Percentiles rank a stretch among this genome's conserved stretches.
These are phyloP conservation scores for Nissolia schottii DNA, from an alignment of 306 rosid genomes.

Conservation along the genomic window DNA sequence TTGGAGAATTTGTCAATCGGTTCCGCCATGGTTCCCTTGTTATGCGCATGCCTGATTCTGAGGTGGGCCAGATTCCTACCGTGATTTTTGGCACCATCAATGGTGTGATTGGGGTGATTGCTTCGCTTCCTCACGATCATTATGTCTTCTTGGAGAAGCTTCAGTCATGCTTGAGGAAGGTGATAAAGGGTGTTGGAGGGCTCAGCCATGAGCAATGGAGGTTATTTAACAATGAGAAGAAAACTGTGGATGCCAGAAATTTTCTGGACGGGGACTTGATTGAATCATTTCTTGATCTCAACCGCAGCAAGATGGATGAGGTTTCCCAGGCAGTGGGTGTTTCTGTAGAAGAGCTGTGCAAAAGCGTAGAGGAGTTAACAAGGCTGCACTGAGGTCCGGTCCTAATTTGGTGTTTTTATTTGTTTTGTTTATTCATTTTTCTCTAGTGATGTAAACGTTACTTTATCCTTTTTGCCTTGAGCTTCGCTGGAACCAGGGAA, in stretches of 20 bases:
- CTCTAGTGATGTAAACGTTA: not conserved
- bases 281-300: conserved; percentile 92
- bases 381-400: conserved; percentile 74
- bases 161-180: conserved; percentile 84
- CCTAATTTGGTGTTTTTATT: not conserved
- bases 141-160: conserved; percentile 83
- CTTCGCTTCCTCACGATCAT: conserved; percentile 91
- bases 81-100: conserved; percentile 89
- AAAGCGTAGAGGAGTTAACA: conserved; percentile 89
- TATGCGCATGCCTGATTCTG: conserved; percentile 95
- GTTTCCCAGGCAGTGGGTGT: conserved; percentile 67
- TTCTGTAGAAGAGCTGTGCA: conserved; percentile 93
- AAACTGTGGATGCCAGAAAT: conserved; percentile 72
- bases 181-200: conserved; percentile 97
- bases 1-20: conserved; percentile 85
- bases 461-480: not conserved
- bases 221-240: conserved; percentile 89
- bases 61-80: conserved; percentile 93
- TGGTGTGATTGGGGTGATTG: conserved; percentile 95
- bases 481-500: not conserved
- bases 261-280: conserved; percentile 96
- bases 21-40: conserved; percentile 89
- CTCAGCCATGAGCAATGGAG: conserved; percentile 98
- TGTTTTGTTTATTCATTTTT: conserved; percentile 14
- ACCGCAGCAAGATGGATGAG: conserved; percentile 82